Percentiles rank a stretch among this genome's conserved stretches.
Evolutionary conservation across 192 early-diverging fungal genomes (phyloP).

Genomic region (Backusella tarrabulga): DNA sequence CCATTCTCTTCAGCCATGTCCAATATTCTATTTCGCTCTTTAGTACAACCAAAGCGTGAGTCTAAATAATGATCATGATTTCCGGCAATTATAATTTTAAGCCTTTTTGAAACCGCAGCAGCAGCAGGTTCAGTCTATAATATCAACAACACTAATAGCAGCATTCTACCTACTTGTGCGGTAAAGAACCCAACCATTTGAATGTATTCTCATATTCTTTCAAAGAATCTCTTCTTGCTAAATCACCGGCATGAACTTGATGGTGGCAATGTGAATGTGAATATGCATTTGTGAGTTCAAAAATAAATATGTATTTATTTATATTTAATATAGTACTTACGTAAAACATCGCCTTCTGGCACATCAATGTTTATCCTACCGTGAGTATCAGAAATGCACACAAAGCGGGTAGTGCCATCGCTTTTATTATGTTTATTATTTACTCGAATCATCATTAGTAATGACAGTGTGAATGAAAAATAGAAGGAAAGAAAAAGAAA

Average conservation of each 20-base stretch:
- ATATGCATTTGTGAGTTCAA: too few relatives aligned
- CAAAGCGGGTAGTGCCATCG: constrained; percentile 18
- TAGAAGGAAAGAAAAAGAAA: constrained; percentile 12
- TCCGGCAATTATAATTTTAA: constrained; percentile 31
- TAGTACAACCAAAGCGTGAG: neutral
- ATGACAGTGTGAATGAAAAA: neutral
- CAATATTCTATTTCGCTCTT: constrained; percentile 12
- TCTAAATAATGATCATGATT: constrained; percentile 37
- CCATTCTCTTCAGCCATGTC: constrained; percentile 10
- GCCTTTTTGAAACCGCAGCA: constrained; percentile 9
- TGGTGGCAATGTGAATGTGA: neutral
- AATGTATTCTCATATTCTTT: constrained; percentile 17
- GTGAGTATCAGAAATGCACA: constrained; percentile 41
- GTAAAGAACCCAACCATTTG: constrained; percentile 29
- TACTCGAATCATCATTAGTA: neutral
- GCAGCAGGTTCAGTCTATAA: too few relatives aligned
- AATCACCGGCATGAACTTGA: constrained; percentile 38
- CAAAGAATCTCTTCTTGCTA: constrained; percentile 13
- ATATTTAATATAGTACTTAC: constrained; percentile 9
- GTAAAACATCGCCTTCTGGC: constrained; percentile 36
- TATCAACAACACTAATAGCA: neutral
- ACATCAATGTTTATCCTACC: constrained; percentile 18
- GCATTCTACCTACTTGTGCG: constrained; percentile 27
- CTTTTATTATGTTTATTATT: constrained; percentile 4
- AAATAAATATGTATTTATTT: too few relatives aligned